Conservation (phyloP, 1,139 yeast genomes). For the Pichia sp. region DNA sequence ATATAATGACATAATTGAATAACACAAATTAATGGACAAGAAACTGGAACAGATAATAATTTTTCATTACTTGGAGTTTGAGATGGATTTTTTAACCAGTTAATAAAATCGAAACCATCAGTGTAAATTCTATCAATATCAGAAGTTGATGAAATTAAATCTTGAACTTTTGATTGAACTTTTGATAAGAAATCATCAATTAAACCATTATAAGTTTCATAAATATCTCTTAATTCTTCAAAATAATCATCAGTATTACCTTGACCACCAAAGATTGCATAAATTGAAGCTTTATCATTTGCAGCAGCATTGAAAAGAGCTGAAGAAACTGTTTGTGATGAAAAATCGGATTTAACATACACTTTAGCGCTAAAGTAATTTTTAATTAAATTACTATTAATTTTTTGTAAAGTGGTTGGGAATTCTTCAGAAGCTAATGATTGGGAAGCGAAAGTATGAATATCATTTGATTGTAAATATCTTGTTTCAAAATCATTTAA, state of each 20-base stretch:
- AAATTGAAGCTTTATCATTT: constrained; percentile 50
- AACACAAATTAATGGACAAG: constrained; percentile 93
- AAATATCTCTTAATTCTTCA: constrained; percentile 87
- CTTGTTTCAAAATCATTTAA: constrained; percentile 79
- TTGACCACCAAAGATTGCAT: constrained; percentile 96
- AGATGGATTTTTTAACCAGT: constrained; percentile 82
- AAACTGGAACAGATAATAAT: constrained; percentile 83
- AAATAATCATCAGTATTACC: constrained; percentile 98
- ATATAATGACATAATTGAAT: constrained; percentile 94
- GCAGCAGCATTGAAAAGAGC: constrained; percentile 47
- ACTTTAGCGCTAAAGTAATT: constrained; percentile 48
- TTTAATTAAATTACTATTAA: constrained; percentile 61
- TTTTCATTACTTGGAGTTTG: constrained; percentile 88
- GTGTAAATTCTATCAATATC: constrained; percentile 86
- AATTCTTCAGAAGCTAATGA: constrained; percentile 48
- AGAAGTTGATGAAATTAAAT: constrained; percentile 63
- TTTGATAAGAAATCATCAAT: constrained; percentile 64
- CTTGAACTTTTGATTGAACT: constrained; percentile 62
- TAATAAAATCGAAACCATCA: constrained; percentile 83
- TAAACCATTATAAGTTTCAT: constrained; percentile 69
- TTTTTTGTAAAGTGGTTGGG: constrained; percentile 66
- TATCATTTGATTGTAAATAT: constrained; percentile 70
- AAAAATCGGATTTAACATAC: constrained; percentile 21
- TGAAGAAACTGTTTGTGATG: constrained; percentile 48
- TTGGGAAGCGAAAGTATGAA: constrained; percentile 80